Evolutionary conservation across 108 stramenopile species (phyloP), one percentile per base, ranked within the genome.

Genomic region (Aurantiochytrium sp.): DNA sequence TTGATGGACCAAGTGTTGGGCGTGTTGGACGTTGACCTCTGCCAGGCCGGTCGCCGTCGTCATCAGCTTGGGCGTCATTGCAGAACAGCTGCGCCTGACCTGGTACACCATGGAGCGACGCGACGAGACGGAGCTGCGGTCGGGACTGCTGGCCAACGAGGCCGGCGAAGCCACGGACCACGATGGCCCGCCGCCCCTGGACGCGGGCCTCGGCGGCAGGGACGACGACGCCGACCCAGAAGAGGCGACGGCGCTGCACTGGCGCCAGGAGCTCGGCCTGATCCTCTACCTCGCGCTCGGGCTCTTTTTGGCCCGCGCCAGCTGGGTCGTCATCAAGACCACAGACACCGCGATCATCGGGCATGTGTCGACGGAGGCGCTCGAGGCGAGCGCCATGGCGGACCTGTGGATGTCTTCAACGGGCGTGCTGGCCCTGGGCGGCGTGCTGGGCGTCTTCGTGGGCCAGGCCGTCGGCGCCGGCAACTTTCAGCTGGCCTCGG

Each of bases 261-360:
- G 59, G 59, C 15, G 1, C 8, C 32, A 65, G 22, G 59, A 65
- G 59, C 32, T 65, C 8, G 59, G 59, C 59, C 10, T 24, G 59
- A 65, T 65, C 27, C 34, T 30, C 22, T 65, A 34, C 34, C 59
- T 86, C 4, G 54, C 55, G 10, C 54, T 39, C 4, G 86, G 54
- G 32, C 21, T 86, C 55, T 54, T 86, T 4, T 32, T 87, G 32
- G 22, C 69, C 17, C 31, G 68, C 27, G 69, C 34, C n/a, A 31
- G 27, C 68, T 87, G 87, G 87, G 73, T 85, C n/a, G 32, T 54
- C 53, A 95, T 95, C 94, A 95, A 95, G 90, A 94, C 94, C 4
- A 95, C 94, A 15, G 95, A 95, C 85, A 93, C 94, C 3, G 93
- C 94, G 21, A 69, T 95, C 37, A 86, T 94, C 59, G 96, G 95